A percentile compares a stretch with the other conserved stretches of the same genome.
Evolutionary conservation across 2,329 filamentous ascomycete species (phyloP).

Genomic region (Alternaria solani): DNA sequence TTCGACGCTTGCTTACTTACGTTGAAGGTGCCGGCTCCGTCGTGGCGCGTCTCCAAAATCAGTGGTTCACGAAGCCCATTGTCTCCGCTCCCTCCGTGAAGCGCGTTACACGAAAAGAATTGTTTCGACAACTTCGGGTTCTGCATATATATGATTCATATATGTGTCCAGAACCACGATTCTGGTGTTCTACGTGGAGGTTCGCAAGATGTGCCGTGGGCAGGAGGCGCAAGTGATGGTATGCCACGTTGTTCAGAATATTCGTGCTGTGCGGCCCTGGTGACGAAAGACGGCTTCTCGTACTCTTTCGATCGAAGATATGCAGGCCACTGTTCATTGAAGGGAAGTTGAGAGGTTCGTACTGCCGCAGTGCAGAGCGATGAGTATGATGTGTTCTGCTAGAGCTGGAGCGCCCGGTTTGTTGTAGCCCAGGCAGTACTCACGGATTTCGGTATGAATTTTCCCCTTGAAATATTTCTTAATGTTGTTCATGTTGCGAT

Average conservation of each 20-base stretch:
- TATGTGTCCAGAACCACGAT: no score
- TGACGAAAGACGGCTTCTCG: not conserved
- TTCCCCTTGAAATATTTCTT: not conserved
- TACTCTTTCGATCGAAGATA: not conserved
- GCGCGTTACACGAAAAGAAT: no score
- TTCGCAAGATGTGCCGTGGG: not conserved
- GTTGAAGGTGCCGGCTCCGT: no score
- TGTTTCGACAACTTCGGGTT: no score
- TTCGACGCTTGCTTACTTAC: no score
- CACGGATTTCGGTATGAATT: not conserved
- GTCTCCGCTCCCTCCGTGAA: no score
- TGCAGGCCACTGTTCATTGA: not conserved
- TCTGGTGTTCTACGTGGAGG: no score
- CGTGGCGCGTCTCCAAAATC: no score
- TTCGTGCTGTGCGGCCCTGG: not conserved
- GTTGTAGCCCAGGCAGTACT: slow-evolving; percentile 10
- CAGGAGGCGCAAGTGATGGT: not conserved
- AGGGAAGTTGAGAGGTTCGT: not conserved
- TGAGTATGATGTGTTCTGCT: not conserved
- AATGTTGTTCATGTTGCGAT: not conserved
- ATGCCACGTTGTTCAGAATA: not conserved
- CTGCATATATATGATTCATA: no score
- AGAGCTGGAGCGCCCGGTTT: not conserved
- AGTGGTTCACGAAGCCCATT: no score
- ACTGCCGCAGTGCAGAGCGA: not conserved